A percentile compares a stretch with the other conserved stretches of the same genome.
These are phyloP conservation scores for Exserohilum turcica DNA, from an alignment of 2,329 filamentous ascomycete species.

Conservation along the genomic window DNA sequence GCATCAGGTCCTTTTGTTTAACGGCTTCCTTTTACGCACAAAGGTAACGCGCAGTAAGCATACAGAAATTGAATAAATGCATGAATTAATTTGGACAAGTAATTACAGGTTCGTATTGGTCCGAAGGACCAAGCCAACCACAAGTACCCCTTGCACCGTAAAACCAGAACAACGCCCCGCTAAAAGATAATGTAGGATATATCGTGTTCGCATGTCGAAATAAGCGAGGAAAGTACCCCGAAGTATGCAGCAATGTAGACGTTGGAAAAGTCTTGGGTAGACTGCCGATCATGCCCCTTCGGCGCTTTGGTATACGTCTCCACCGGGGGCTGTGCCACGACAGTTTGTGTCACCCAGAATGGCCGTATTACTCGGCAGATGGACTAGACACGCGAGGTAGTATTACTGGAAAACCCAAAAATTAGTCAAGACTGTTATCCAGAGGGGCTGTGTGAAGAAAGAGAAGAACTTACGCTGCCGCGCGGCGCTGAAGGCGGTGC, in stretches of 20 bases:
- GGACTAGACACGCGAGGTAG: background rate
- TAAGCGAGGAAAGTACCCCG: background rate
- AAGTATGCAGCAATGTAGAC: background rate
- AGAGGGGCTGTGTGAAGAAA: background rate
- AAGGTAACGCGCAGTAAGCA: too few species aligned
- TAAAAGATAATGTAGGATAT: background rate
- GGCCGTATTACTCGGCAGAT: background rate
- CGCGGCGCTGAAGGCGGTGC: constrained; percentile 21
- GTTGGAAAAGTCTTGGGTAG: background rate
- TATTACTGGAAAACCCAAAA: background rate
- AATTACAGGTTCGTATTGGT: background rate
- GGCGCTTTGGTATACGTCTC: background rate
- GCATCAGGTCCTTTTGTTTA: too few species aligned
- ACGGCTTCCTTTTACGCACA: too few species aligned
- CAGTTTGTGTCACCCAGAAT: background rate
- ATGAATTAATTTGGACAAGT: too few species aligned
- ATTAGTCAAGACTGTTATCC: background rate
- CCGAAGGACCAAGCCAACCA: background rate
- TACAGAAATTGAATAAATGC: too few species aligned
- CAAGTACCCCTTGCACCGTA: background rate
- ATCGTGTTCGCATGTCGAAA: background rate
- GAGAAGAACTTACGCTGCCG: constrained; percentile 11
- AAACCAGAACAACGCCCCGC: background rate
- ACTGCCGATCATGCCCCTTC: background rate
- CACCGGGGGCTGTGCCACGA: background rate